A percentile compares a stretch with the other conserved stretches of the same genome.
These are phyloP conservation scores for Chytriomyces sp. DNA, from an alignment of 192 early-diverging fungal species.

Conservation along the genomic window DNA sequence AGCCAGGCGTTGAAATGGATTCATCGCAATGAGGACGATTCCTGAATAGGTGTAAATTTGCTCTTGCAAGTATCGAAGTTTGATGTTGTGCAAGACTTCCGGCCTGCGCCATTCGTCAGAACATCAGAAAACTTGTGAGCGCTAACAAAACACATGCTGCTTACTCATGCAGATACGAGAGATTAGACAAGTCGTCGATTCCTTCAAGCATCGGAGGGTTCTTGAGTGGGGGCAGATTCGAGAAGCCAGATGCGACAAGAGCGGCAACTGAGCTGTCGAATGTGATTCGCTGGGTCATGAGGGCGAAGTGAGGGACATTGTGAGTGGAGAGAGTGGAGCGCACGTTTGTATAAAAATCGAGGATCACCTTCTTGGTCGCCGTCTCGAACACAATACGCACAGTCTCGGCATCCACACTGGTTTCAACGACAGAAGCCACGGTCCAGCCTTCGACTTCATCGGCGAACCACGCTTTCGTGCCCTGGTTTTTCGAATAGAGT, in stretches of 20 bases:
- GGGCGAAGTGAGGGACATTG: background rate
- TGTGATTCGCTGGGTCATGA: slow-evolving; percentile 60
- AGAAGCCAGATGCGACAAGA: slow-evolving; percentile 64
- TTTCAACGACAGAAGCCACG: slow-evolving; percentile 62
- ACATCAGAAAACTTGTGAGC: background rate
- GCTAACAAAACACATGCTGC: slow-evolving; percentile 41
- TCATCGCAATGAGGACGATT: slow-evolving; percentile 97
- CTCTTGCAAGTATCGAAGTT: slow-evolving; percentile 86
- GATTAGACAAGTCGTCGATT: slow-evolving; percentile 88
- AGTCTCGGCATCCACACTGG: slow-evolving; percentile 54
- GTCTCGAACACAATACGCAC: slow-evolving; percentile 71
- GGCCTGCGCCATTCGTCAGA: slow-evolving; percentile 39
- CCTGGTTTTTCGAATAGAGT: slow-evolving; percentile 31
- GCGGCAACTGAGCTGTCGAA: slow-evolving; percentile 72
- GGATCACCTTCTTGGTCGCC: slow-evolving; percentile 56
- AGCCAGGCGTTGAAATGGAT: slow-evolving; percentile 86
- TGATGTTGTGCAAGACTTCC: slow-evolving; percentile 90
- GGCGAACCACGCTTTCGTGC: slow-evolving; percentile 80
- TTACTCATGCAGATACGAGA: slow-evolving; percentile 95
- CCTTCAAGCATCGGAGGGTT: slow-evolving; percentile 69
- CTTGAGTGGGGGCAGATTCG: slow-evolving; percentile 81
- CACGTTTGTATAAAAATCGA: background rate
- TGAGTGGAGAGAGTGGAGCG: slow-evolving; percentile 1
- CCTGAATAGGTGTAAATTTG: slow-evolving; percentile 99
- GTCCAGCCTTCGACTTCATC: slow-evolving; percentile 83